Conservation (phyloP, 306 rosid species). For the Carpinus viminea region DNA sequence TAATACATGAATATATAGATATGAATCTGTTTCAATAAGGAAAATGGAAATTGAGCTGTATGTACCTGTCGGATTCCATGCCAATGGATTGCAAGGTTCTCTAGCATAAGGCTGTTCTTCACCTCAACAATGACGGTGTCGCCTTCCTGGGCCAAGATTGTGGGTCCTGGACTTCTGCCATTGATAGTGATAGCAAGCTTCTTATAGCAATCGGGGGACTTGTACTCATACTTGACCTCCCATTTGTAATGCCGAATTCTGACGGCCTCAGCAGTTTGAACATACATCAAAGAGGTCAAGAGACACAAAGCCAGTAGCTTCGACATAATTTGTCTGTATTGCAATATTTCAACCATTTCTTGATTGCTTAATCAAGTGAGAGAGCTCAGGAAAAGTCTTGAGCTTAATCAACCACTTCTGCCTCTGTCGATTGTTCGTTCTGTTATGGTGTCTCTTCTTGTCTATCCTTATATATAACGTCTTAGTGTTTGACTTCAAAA, state of each 20-base stretch:
- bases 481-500: no score
- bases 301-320: conserved; percentile 36
- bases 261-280: conserved; percentile 39
- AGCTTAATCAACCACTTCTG: no score
- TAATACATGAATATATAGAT: background rate
- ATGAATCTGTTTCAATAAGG: background rate
- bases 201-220: conserved; percentile 78
- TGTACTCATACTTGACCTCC: conserved; percentile 70
- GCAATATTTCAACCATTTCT: background rate
- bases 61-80: conserved; percentile 89
- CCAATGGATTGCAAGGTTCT: conserved; percentile 89
- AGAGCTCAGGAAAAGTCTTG: background rate
- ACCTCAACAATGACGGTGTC: conserved; percentile 77
- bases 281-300: conserved; percentile 16
- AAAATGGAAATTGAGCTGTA: no score
- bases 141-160: conserved; percentile 73
- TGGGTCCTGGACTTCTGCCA: conserved; percentile 78
- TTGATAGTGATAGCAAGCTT: conserved; percentile 70
- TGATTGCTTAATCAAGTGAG: background rate
- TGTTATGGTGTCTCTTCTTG: no score
- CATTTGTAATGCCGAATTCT: conserved; percentile 58
- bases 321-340: background rate
- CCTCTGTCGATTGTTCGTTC: no score
- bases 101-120: conserved; percentile 53
- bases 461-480: no score